phyloP scores from a whole-genome alignment of 306 rosid species.

The Prunus mongolica region DNA sequence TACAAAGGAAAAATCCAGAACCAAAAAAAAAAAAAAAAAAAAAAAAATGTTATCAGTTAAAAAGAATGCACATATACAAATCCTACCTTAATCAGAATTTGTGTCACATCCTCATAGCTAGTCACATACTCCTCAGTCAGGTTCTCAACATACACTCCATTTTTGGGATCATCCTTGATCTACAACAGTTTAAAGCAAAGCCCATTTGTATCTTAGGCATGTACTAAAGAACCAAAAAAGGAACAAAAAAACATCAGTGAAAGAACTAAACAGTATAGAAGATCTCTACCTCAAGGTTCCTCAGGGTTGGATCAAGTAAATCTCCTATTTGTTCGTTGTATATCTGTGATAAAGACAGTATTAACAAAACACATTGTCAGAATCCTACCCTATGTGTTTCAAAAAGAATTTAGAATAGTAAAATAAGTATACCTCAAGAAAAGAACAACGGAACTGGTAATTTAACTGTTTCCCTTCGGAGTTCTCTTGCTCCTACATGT shows the following conservation, averaged over 20 bases:
- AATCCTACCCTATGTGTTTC: background rate
- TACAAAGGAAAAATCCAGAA: background rate
- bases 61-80: background rate
- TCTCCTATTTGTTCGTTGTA: conserved; percentile 54
- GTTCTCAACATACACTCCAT: conserved; percentile 64
- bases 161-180: conserved; percentile 76
- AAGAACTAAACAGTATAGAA: conserved; percentile 13
- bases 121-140: conserved; percentile 91
- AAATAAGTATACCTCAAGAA: conserved; percentile 62
- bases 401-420: background rate
- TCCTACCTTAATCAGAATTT: conserved; percentile 79
- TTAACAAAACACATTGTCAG: background rate
- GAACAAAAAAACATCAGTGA: background rate
- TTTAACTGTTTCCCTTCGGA: conserved; percentile 73
- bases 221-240: background rate
- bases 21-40: background rate
- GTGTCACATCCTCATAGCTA: conserved; percentile 85
- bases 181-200: conserved; percentile 34
- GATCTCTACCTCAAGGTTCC: conserved; percentile 72
- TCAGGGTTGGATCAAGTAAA: conserved; percentile 49
- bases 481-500: conserved; percentile 55
- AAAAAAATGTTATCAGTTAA: background rate
- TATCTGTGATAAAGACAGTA: conserved; percentile 26
- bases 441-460: conserved; percentile 89
- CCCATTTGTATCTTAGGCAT: background rate